These are phyloP conservation scores for Lophiostoma macrostomum DNA, from an alignment of 495 filamentous ascomycete genomes.

Conservation along the genomic window DNA sequence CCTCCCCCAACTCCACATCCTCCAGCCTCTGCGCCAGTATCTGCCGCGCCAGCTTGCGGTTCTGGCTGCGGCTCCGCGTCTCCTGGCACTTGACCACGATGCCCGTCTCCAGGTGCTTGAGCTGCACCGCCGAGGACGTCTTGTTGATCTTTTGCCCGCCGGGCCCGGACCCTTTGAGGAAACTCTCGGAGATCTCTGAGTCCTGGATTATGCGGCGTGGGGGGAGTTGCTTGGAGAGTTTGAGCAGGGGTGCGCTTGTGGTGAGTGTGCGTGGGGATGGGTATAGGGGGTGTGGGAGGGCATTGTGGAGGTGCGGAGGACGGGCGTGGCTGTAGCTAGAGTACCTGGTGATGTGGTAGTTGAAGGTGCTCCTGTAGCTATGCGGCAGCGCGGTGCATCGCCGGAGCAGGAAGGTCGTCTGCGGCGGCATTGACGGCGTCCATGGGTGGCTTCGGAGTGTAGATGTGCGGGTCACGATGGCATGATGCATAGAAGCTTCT, in stretches of 20 bases:
- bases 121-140: conserved; percentile 90
- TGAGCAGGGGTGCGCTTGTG: not conserved
- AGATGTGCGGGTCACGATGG: not conserved
- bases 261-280: conserved; percentile 5
- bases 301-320: not conserved
- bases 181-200: conserved; percentile 73
- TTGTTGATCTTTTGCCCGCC: conserved; percentile 99
- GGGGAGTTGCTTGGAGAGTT: conserved; percentile 58
- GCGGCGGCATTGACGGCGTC: not conserved
- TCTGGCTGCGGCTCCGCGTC: conserved; percentile 82
- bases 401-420: not conserved
- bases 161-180: conserved; percentile 88
- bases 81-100: conserved; percentile 89
- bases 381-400: conserved; percentile 1
- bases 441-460: too few relatives aligned
- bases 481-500: conserved; percentile 7
- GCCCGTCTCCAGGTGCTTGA: conserved; percentile 84
- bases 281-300: not conserved
- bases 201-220: conserved; percentile 73
- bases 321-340: too few relatives aligned
- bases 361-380: too few relatives aligned
- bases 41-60: conserved; percentile 79
- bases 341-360: too few relatives aligned
- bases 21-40: conserved; percentile 78
- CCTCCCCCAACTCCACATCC: conserved; percentile 56